A percentile compares a stretch with the other conserved stretches of the same genome.
Conservation (phyloP, 345 rosid species). For the Moricandia arvensis region DNA sequence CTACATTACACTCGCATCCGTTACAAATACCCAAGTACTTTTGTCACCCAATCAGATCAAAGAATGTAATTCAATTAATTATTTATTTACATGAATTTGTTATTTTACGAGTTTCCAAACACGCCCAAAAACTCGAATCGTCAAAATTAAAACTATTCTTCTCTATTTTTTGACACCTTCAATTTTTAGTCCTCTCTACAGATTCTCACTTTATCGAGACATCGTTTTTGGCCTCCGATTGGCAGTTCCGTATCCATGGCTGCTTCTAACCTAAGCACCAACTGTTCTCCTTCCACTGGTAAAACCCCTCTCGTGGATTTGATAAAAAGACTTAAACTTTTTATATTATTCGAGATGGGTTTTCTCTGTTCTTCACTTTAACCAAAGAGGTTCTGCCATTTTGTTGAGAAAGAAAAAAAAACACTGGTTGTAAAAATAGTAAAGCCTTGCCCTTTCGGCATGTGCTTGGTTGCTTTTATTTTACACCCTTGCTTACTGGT, state of each 20-base stretch:
- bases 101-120: constrained; percentile 4
- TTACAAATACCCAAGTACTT: not conserved
- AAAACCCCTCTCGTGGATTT: not conserved
- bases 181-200: constrained; percentile 5
- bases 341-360: not conserved
- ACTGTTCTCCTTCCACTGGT: constrained; percentile 23
- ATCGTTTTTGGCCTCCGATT: constrained; percentile 6
- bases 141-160: not conserved
- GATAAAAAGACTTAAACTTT: not conserved
- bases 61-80: not conserved
- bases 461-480: not conserved
- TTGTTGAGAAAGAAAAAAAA: not conserved
- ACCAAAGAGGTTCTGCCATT: not conserved
- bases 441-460: constrained; percentile 13
- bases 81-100: not conserved
- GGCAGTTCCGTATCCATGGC: constrained; percentile 11
- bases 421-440: not conserved
- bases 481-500: not conserved
- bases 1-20: not conserved
- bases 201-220: not conserved
- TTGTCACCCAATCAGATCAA: not conserved
- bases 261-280: constrained; percentile 29
- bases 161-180: not conserved
- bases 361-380: not conserved
- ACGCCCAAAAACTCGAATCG: not conserved